Evolutionary conservation across 305 asterid species (phyloP).

Genomic region (Plantago lanceolata): DNA sequence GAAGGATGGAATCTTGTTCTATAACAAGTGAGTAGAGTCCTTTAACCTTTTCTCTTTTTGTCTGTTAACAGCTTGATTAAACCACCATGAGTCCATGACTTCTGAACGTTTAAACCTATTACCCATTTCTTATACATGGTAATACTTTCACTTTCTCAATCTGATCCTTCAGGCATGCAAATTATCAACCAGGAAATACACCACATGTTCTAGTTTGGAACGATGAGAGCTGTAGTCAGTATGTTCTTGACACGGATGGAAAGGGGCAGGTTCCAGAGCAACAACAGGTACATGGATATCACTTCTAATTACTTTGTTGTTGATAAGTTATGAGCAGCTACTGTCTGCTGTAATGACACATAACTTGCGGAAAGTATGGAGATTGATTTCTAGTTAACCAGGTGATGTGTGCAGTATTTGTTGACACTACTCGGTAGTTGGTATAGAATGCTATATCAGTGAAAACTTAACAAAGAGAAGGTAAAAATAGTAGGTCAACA

Average conservation of each 20-base stretch:
- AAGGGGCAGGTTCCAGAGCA: conserved; percentile 76
- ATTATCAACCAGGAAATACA: conserved; percentile 87
- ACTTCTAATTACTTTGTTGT: conserved; percentile 3
- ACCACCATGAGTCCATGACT: conserved; percentile 8
- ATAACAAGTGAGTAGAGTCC: conserved; percentile 58
- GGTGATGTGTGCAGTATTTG: too few species aligned
- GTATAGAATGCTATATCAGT: too few species aligned
- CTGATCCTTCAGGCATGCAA: conserved; percentile 68
- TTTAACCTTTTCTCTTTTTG: conserved; percentile 2
- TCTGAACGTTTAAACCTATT: conserved; percentile 1
- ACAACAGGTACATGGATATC: conserved; percentile 58
- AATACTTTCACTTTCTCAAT: conserved; percentile 11
- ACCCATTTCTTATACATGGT: neutral
- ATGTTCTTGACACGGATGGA: conserved; percentile 84
- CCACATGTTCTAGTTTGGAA: conserved; percentile 90
- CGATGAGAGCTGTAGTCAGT: conserved; percentile 80
- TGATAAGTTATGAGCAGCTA: neutral
- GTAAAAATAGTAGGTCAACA: too few species aligned
- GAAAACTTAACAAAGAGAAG: too few species aligned
- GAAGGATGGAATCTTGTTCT: conserved; percentile 87
- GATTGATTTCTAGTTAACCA: too few species aligned
- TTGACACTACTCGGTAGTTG: too few species aligned
- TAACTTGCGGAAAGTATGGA: too few species aligned
- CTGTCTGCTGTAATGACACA: conserved; percentile 6
- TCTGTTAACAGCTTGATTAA: conserved; percentile 5